A percentile compares a stretch with the other conserved stretches of the same genome.
phyloP scores from a whole-genome alignment of 495 filamentous ascomycete species.

The Aspergillus avenaceus region DNA sequence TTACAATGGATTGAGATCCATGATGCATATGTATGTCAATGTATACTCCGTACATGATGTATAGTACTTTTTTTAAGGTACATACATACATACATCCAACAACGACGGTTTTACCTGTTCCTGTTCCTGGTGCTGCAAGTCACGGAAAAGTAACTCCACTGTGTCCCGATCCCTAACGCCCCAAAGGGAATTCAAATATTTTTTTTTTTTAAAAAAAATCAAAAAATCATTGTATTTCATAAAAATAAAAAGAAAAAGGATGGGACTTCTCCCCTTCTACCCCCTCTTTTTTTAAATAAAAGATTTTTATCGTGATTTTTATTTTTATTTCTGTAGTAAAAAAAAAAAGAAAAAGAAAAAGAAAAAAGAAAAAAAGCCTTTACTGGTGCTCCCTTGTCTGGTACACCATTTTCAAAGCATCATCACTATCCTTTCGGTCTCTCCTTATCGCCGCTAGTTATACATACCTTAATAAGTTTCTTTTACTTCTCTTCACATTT shows the following conservation, averaged over 20 bases:
- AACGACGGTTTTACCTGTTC: too few relatives aligned
- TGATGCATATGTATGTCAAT: constrained; percentile 8
- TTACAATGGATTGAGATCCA: neutral
- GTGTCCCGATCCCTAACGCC: neutral
- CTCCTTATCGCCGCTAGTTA: neutral
- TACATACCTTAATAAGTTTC: neutral
- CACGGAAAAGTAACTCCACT: constrained; percentile 18
- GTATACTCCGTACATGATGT: neutral
- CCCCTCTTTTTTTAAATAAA: neutral
- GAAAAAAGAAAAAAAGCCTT: too few relatives aligned
- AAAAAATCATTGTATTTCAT: too few relatives aligned
- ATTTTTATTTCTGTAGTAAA: too few relatives aligned
- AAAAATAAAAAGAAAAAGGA: too few relatives aligned
- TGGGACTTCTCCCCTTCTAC: too few relatives aligned
- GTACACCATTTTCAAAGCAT: too few relatives aligned
- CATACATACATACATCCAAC: too few relatives aligned
- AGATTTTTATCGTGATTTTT: too few relatives aligned
- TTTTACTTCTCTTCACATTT: neutral
- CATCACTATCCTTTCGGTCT: neutral
- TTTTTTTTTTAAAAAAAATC: too few relatives aligned
- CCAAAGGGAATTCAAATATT: neutral
- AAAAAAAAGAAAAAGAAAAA: too few relatives aligned
- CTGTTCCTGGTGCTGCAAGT: constrained; percentile 11
- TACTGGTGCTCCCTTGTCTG: too few relatives aligned
- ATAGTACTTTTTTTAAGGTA: neutral